Evolutionary conservation across 2,329 filamentous ascomycete species (phyloP).

Genomic region (Herpotrichia juniperi): DNA sequence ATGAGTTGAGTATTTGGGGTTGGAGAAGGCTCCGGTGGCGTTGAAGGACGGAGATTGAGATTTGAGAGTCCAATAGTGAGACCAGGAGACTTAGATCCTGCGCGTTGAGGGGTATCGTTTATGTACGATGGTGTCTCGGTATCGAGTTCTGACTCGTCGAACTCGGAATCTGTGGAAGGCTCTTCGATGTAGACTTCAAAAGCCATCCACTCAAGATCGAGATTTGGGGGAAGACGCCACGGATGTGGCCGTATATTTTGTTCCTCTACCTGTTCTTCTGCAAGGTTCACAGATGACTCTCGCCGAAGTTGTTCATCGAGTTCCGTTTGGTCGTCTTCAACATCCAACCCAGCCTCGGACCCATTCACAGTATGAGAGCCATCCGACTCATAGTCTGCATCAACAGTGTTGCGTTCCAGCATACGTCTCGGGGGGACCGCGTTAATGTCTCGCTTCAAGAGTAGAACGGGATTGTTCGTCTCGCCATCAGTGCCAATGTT

Average conservation of each 20-base stretch:
- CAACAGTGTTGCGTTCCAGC: constrained; percentile 51
- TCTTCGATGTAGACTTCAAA: constrained; percentile 80
- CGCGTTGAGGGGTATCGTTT: constrained; percentile 16
- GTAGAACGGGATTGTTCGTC: constrained; percentile 73
- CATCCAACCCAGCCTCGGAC: constrained; percentile 13
- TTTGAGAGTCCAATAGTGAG: constrained; percentile 53
- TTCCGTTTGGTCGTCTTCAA: constrained; percentile 50
- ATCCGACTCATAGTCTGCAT: constrained; percentile 40
- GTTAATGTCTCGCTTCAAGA: constrained; percentile 74
- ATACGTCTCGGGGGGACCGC: constrained; percentile 67
- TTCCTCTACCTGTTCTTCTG: constrained; percentile 15
- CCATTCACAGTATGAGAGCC: constrained; percentile 45
- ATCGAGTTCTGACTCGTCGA: constrained; percentile 43
- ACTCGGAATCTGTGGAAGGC: constrained; percentile 62
- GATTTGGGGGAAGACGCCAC: constrained; percentile 71
- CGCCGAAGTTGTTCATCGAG: constrained; percentile 53
- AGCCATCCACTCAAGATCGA: constrained; percentile 91
- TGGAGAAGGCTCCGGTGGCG: constrained; percentile 23
- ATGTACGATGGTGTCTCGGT: constrained; percentile 21
- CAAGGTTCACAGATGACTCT: constrained; percentile 43
- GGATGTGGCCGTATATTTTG: constrained; percentile 35
- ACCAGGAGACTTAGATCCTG: constrained; percentile 48
- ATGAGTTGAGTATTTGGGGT: constrained; percentile 32
- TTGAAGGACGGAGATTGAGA: constrained; percentile 49
- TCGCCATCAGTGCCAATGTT: constrained; percentile 77